Conservation (phyloP, 2,329 filamentous ascomycete genomes). For the Penicillium occitanis region DNA sequence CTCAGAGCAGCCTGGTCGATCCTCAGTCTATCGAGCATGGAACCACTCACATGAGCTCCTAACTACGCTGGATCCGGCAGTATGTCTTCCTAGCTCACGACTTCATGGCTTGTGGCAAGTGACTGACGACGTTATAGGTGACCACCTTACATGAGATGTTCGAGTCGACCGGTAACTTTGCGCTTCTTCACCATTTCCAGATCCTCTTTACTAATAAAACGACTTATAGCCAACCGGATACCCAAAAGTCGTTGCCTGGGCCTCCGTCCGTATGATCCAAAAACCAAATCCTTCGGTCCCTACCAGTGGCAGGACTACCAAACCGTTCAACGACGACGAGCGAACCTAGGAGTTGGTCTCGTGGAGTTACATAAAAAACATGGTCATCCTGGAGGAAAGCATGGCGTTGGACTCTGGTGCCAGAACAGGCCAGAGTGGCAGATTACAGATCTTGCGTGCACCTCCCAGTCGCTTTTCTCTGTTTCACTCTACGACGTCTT, state of each 20-base stretch:
- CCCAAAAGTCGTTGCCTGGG: conserved; percentile 75
- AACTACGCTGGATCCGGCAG: conserved; percentile 67
- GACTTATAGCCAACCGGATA: conserved; percentile 52
- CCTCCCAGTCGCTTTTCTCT: conserved; percentile 82
- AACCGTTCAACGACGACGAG: conserved; percentile 74
- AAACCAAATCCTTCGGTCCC: conserved; percentile 69
- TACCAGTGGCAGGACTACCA: conserved; percentile 84
- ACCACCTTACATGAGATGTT: conserved; percentile 79
- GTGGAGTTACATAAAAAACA: conserved; percentile 75
- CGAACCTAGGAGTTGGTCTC: conserved; percentile 81
- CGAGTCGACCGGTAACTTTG: conserved; percentile 56
- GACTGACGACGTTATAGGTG: conserved; percentile 37
- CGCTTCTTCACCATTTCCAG: not conserved
- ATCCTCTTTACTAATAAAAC: not conserved
- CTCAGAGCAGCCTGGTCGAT: conserved; percentile 70
- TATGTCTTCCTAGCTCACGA: conserved; percentile 31
- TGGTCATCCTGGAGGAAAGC: conserved; percentile 65
- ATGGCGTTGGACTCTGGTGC: conserved; percentile 80
- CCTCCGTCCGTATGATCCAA: conserved; percentile 73
- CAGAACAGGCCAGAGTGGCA: conserved; percentile 90
- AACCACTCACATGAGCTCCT: conserved; percentile 71
- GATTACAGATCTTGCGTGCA: conserved; percentile 82
- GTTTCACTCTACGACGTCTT: conserved; percentile 97
- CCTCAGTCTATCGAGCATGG: conserved; percentile 79
- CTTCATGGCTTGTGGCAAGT: not conserved